phyloP scores from a whole-genome alignment of 202 grass and related monocot genomes.

The Setaria viridis region DNA sequence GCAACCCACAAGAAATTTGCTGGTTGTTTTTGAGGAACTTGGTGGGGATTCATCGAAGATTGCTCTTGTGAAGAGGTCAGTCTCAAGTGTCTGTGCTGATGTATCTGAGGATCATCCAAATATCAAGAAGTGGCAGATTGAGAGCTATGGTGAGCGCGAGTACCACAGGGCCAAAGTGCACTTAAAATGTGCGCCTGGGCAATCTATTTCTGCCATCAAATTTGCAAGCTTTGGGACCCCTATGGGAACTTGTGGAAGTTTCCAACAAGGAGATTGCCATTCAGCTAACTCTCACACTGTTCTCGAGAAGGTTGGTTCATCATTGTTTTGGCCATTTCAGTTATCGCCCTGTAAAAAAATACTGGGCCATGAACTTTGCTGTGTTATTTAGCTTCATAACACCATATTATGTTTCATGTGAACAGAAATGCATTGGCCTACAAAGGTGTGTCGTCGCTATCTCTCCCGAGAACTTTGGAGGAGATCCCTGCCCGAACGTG shows the following conservation, averaged over 20 bases:
- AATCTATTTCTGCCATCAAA: conserved; percentile 89
- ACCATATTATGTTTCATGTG: conserved; percentile 13
- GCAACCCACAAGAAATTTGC: conserved; percentile 73
- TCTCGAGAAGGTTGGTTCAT: conserved; percentile 73
- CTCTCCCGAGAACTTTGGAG: conserved; percentile 74
- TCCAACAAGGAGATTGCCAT: conserved; percentile 87
- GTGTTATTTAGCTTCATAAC: conserved; percentile 4
- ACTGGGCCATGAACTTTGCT: not conserved
- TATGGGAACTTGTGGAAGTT: conserved; percentile 84
- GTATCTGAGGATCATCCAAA: conserved; percentile 89
- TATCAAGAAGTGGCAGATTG: conserved; percentile 87
- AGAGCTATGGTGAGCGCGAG: conserved; percentile 64
- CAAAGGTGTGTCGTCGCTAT: conserved; percentile 71
- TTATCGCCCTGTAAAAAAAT: not conserved
- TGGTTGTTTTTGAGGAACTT: conserved; percentile 96
- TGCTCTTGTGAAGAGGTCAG: conserved; percentile 74
- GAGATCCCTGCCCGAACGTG: conserved; percentile 80
- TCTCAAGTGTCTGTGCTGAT: conserved; percentile 89
- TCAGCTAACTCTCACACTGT: conserved; percentile 71
- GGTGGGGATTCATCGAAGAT: conserved; percentile 89
- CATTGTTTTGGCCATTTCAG: not conserved
- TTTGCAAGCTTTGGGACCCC: conserved; percentile 99
- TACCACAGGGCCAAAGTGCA: conserved; percentile 73
- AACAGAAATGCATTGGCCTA: conserved; percentile 87
- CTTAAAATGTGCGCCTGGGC: conserved; percentile 73